These are phyloP conservation scores for Solanum acaule DNA, from an alignment of 257 asterid genomes.

Conservation along the genomic window DNA sequence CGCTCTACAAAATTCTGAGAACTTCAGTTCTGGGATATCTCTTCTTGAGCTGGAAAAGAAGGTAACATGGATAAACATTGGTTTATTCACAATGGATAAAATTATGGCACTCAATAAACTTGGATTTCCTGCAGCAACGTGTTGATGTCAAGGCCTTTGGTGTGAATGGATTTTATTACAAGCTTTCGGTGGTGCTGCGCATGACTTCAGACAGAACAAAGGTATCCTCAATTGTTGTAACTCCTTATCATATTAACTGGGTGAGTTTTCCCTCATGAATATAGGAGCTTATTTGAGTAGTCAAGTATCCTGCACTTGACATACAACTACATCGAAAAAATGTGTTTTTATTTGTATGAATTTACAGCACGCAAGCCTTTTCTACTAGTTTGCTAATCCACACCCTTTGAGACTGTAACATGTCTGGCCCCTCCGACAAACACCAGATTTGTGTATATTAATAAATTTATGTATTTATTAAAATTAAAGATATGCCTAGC, in stretches of 20 bases:
- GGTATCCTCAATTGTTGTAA: slow-evolving; percentile 29
- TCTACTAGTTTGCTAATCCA: not conserved
- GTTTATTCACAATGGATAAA: not conserved
- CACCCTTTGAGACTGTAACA: not conserved
- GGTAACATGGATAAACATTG: slow-evolving; percentile 35
- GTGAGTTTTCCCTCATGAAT: not conserved
- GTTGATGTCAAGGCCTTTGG: slow-evolving; percentile 73
- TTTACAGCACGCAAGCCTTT: not conserved
- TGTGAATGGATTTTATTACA: slow-evolving; percentile 72
- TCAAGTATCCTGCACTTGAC: not conserved
- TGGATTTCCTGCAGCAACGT: slow-evolving; percentile 64
- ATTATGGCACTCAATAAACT: not conserved
- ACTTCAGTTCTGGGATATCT: slow-evolving; percentile 76
- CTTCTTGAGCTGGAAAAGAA: slow-evolving; percentile 98
- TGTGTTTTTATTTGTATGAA: not conserved
- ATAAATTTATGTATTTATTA: not conserved
- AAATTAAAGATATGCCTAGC: not conserved
- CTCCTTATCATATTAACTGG: not conserved
- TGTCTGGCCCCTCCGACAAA: not conserved
- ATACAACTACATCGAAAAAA: not conserved
- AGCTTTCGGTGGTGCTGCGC: slow-evolving; percentile 83
- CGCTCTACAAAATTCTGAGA: slow-evolving; percentile 71
- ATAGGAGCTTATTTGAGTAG: not conserved
- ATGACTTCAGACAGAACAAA: slow-evolving; percentile 99
- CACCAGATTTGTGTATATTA: not conserved